phyloP scores from a whole-genome alignment of 352 stramenopile genomes.

The Globisporangium splendens region DNA sequence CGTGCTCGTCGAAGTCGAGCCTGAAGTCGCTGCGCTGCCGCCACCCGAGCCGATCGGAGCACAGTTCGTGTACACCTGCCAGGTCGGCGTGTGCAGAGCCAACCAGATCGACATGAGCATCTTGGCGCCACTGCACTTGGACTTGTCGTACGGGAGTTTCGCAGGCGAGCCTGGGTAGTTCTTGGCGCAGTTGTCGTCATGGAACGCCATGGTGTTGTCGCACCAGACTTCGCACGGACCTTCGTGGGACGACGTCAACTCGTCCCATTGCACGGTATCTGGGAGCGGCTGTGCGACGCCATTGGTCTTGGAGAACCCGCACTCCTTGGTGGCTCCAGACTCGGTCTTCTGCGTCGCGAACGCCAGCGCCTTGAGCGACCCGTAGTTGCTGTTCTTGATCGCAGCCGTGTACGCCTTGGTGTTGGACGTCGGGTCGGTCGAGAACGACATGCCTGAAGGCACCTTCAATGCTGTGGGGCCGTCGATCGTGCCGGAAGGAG shows the following conservation, averaged over 20 bases:
- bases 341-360: slow-evolving; percentile 11
- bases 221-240: slow-evolving; percentile 22
- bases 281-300: slow-evolving; percentile 3
- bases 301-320: slow-evolving; percentile 1
- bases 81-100: slow-evolving; percentile 13
- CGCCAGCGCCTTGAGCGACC: slow-evolving; percentile 5
- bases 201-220: slow-evolving; percentile 2
- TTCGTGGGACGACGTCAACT: slow-evolving; percentile 13
- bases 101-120: slow-evolving; percentile 15
- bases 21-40: slow-evolving; percentile 5
- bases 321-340: slow-evolving; percentile 7
- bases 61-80: slow-evolving; percentile 24
- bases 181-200: too few species aligned
- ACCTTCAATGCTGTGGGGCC: neutral
- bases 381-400: slow-evolving; percentile 21
- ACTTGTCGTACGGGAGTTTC: slow-evolving; percentile 15
- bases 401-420: slow-evolving; percentile 16
- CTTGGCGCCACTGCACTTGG: slow-evolving; percentile 14
- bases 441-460: slow-evolving; percentile 6
- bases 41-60: slow-evolving; percentile 1
- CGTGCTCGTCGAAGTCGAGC: neutral
- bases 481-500: slow-evolving; percentile 3
- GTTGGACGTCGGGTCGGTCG: slow-evolving; percentile 12
- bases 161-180: neutral
- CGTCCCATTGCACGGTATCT: slow-evolving; percentile 8